Conservation (phyloP, 2,329 filamentous ascomycete species). For the Penicillium thymicola region DNA sequence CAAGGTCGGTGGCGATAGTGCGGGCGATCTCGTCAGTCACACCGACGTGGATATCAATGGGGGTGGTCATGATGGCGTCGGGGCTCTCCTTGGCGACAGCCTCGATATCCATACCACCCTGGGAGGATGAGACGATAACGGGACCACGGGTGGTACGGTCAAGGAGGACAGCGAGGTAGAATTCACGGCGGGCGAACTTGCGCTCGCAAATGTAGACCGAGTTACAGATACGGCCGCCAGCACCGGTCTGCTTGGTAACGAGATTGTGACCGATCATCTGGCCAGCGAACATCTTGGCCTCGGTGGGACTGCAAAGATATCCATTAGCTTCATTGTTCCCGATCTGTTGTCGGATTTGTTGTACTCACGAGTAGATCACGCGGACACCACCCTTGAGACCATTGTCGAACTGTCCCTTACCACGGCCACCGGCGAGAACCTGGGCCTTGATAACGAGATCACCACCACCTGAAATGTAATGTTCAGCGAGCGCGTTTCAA, state of each 20-base stretch:
- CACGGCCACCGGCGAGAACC: conserved; percentile 94
- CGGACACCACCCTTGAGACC: conserved; percentile 98
- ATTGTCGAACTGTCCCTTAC: conserved; percentile 97
- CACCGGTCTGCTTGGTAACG: conserved; percentile 98
- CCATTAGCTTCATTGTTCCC: conserved; percentile 10
- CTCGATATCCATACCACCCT: conserved; percentile 99
- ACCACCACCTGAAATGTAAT: conserved; percentile 57
- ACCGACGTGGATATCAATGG: conserved; percentile 88
- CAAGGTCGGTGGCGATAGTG: conserved; percentile 84
- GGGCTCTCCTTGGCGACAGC: conserved; percentile 96
- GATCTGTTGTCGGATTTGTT: background rate
- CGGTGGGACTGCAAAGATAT: conserved; percentile 60
- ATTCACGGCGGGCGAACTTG: conserved; percentile 98
- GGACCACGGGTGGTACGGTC: conserved; percentile 87
- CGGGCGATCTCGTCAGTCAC: conserved; percentile 94
- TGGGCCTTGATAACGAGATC: conserved; percentile 99
- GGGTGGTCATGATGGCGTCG: conserved; percentile 89
- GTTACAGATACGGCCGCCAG: conserved; percentile 88
- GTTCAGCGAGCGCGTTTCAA: conserved; percentile 17
- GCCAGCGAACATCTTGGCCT: conserved; percentile 94
- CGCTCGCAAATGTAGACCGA: conserved; percentile 99
- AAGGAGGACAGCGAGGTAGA: conserved; percentile 99
- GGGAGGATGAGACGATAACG: conserved; percentile 95
- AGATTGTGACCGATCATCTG: conserved; percentile 99
- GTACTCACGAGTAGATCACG: conserved; percentile 85